Evolutionary conservation across 768 basidiomycete genomes (phyloP), one percentile per base, ranked within the genome.

Genomic region (Tricholoma sp.): DNA sequence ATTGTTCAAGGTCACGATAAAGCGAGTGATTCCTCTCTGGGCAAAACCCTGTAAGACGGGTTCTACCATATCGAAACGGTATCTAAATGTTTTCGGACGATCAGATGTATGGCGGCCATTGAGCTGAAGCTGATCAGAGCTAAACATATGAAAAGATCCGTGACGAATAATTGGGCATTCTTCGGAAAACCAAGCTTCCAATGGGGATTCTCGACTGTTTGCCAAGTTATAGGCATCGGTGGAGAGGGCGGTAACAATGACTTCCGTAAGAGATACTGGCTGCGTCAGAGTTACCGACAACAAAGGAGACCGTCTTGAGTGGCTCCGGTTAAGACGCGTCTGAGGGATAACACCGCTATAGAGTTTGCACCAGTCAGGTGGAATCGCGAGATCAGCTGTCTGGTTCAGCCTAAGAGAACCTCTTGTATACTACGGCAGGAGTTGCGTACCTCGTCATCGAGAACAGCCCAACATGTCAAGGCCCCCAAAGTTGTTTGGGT

Each of bases 11-110:
- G 79, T 69, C 12, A 88, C 65, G 51, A 85, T 72, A 51, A 92
- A 70, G 47, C 71, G 76, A 0, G 91, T 91, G 18, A 61, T 55
- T 11, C 76, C 77, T 29, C 69, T 69, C 34, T 73, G 66, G 12
- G 79, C 75, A 59, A 76, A 72, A 29, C 93, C 93, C 72, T 94
- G 91, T n/a, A 77, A 71, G 21, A 86, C 84, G 9, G 93, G 91
- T 58, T 87, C 81, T 4, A 83, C 61, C 75, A 90, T 78, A 53
- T 82, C 79, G 24, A 90, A 67, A 45, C 72, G 75, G 58, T 81
- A 86, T 34, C 65, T 64, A 35, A 77, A 71, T 9, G 61, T 55
- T 46, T 61, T 52, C 16, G 66, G 57, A 29, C 62, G 55, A 2
- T 46, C 45, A 14, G 59, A 32, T 29, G 63, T 46, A 50, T 57